Percentiles rank a stretch among this genome's conserved stretches.
These are phyloP conservation scores for Ambrosiella xylebori DNA, from an alignment of 2,329 filamentous ascomycete genomes.

Conservation along the genomic window DNA sequence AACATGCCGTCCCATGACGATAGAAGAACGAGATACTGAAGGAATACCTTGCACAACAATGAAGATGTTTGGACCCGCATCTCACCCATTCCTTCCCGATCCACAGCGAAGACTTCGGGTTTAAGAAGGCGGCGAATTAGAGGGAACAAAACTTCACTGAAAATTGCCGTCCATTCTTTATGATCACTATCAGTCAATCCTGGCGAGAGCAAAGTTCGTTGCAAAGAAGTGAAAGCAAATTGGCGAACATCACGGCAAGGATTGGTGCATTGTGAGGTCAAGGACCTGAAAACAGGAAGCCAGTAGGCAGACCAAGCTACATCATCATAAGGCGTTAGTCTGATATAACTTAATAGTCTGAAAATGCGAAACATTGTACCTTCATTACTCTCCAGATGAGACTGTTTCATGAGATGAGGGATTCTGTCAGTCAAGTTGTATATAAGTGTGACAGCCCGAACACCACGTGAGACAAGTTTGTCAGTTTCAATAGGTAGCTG, in stretches of 20 bases:
- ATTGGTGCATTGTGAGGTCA: slow-evolving; percentile 84
- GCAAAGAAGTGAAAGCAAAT: slow-evolving; percentile 69
- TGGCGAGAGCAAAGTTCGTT: slow-evolving; percentile 69
- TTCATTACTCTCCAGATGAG: slow-evolving; percentile 74
- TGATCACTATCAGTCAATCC: slow-evolving; percentile 71
- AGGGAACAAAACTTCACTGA: slow-evolving; percentile 83
- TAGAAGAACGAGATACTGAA: slow-evolving; percentile 78
- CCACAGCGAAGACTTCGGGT: slow-evolving; percentile 83
- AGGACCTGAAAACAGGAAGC: slow-evolving; percentile 79
- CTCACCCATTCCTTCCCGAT: slow-evolving; percentile 86
- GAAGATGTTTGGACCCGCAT: slow-evolving; percentile 84
- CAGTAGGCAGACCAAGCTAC: slow-evolving; percentile 96
- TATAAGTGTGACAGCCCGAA: slow-evolving; percentile 65
- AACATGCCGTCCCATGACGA: slow-evolving; percentile 78
- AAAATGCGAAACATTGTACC: slow-evolving; percentile 31
- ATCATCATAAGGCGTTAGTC: neutral
- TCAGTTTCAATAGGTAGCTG: neutral
- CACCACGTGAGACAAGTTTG: slow-evolving; percentile 35
- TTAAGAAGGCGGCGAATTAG: slow-evolving; percentile 75
- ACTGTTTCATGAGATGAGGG: slow-evolving; percentile 76
- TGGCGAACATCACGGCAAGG: slow-evolving; percentile 85
- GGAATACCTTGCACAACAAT: slow-evolving; percentile 82
- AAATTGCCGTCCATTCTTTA: slow-evolving; percentile 88
- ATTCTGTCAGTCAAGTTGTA: slow-evolving; percentile 69
- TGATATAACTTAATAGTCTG: neutral